These are phyloP conservation scores for Ophiosphaerella narmari DNA, from an alignment of 2,329 filamentous ascomycete genomes.

Conservation along the genomic window DNA sequence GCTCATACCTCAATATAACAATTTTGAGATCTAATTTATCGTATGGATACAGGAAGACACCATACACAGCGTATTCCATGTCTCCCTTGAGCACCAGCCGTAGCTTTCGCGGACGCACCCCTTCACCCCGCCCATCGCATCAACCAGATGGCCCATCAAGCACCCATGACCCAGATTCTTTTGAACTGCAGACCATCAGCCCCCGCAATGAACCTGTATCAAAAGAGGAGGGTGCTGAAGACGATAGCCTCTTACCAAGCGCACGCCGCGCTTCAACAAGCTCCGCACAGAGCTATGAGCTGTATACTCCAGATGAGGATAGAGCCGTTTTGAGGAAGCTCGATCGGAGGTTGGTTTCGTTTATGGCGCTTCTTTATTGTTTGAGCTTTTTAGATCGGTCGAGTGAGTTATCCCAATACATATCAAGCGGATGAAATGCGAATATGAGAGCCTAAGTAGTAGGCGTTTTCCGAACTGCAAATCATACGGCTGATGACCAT, in stretches of 20 bases:
- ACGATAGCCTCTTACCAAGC: conserved; percentile 27
- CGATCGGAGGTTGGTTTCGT: conserved; percentile 76
- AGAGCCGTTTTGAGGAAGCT: conserved; percentile 71
- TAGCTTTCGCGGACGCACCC: conserved; percentile 25
- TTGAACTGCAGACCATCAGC: conserved; percentile 30
- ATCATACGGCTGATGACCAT: conserved; percentile 7
- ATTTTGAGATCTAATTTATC: no score
- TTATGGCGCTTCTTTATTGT: conserved; percentile 82
- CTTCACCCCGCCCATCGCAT: conserved; percentile 25
- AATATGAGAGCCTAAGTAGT: not conserved
- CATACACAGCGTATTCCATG: not conserved
- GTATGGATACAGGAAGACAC: no score
- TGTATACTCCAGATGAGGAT: conserved; percentile 73
- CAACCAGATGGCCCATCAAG: conserved; percentile 13
- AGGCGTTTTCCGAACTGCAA: not conserved
- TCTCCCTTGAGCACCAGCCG: conserved; percentile 26
- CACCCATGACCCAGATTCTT: conserved; percentile 21
- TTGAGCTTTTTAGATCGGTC: conserved; percentile 85
- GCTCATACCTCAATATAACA: no score
- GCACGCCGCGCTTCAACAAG: conserved; percentile 27
- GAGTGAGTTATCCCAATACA: conserved; percentile 57
- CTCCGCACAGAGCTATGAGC: conserved; percentile 52
- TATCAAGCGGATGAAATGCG: not conserved
- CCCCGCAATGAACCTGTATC: conserved; percentile 13
- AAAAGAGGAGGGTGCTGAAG: conserved; percentile 24